These are phyloP conservation scores for Falciphora oryzae DNA, from an alignment of 2,329 filamentous ascomycete genomes.

Conservation along the genomic window DNA sequence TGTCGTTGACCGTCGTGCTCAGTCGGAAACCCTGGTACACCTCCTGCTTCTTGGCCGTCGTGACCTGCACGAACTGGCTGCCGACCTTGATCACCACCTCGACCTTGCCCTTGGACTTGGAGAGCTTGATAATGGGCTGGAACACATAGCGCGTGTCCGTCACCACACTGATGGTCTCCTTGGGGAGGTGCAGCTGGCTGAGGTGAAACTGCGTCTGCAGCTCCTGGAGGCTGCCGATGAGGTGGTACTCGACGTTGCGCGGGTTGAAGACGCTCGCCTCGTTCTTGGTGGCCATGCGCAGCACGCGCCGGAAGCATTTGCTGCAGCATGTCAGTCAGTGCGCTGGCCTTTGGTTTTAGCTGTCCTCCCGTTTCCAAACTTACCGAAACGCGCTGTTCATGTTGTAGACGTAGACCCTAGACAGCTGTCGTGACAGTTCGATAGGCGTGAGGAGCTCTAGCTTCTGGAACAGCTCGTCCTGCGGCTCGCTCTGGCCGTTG, in stretches of 20 bases:
- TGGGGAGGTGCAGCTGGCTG: slow-evolving; percentile 59
- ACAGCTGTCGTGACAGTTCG: slow-evolving; percentile 53
- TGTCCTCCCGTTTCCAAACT: slow-evolving; percentile 13
- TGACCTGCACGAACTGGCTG: slow-evolving; percentile 64
- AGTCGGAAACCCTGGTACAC: slow-evolving; percentile 57
- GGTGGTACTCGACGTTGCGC: slow-evolving; percentile 58
- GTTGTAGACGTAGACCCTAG: slow-evolving; percentile 63
- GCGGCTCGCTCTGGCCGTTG: slow-evolving; percentile 59
- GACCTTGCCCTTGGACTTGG: slow-evolving; percentile 64
- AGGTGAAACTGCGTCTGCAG: slow-evolving; percentile 62
- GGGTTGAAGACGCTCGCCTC: slow-evolving; percentile 57
- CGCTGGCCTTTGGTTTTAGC: not conserved
- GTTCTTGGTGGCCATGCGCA: slow-evolving; percentile 56
- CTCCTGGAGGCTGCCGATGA: slow-evolving; percentile 60
- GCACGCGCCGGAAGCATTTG: slow-evolving; percentile 59
- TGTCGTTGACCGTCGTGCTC: slow-evolving; percentile 62
- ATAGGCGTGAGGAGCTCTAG: slow-evolving; percentile 57
- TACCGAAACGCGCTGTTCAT: slow-evolving; percentile 66
- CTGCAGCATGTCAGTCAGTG: slow-evolving; percentile 22
- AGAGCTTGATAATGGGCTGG: slow-evolving; percentile 58
- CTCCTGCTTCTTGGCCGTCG: slow-evolving; percentile 63
- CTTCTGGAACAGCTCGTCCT: slow-evolving; percentile 59
- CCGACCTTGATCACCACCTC: slow-evolving; percentile 65
- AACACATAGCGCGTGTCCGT: slow-evolving; percentile 61
- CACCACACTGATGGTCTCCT: slow-evolving; percentile 64